Conservation (phyloP, 2,329 filamentous ascomycete species). For the Xylaria sp. region DNA sequence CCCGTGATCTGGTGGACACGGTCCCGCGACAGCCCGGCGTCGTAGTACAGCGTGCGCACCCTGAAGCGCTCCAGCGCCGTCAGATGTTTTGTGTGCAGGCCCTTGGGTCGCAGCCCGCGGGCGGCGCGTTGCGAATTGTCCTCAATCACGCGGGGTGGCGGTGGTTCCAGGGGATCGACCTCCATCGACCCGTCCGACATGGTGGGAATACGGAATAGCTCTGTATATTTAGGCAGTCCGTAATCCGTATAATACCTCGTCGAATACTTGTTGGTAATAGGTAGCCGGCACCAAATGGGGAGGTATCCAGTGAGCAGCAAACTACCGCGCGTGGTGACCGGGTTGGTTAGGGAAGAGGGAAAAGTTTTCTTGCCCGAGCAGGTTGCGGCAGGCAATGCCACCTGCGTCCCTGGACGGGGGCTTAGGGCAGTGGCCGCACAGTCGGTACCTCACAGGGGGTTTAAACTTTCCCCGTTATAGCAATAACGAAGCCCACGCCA, state of each 20-base stretch:
- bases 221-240: no score
- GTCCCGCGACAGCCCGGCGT: slow-evolving; percentile 23
- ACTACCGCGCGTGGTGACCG: background rate
- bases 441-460: slow-evolving; percentile 21
- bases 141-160: slow-evolving; percentile 12
- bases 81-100: slow-evolving; percentile 29
- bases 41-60: slow-evolving; percentile 29
- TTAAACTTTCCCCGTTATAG: slow-evolving; percentile 21
- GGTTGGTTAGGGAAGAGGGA: background rate
- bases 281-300: no score
- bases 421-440: background rate
- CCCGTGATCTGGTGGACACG: slow-evolving; percentile 29
- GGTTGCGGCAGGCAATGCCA: background rate
- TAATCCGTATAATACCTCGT: no score
- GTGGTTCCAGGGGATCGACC: slow-evolving; percentile 7
- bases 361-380: slow-evolving; percentile 26
- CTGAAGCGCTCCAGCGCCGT: slow-evolving; percentile 28
- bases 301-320: background rate
- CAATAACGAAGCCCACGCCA: background rate
- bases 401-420: background rate
- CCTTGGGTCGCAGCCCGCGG: slow-evolving; percentile 21
- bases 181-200: slow-evolving; percentile 1
- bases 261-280: background rate
- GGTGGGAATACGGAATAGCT: background rate
- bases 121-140: background rate